Conservation (phyloP, 257 asterid species). For the Nicotiana noctiflora region DNA sequence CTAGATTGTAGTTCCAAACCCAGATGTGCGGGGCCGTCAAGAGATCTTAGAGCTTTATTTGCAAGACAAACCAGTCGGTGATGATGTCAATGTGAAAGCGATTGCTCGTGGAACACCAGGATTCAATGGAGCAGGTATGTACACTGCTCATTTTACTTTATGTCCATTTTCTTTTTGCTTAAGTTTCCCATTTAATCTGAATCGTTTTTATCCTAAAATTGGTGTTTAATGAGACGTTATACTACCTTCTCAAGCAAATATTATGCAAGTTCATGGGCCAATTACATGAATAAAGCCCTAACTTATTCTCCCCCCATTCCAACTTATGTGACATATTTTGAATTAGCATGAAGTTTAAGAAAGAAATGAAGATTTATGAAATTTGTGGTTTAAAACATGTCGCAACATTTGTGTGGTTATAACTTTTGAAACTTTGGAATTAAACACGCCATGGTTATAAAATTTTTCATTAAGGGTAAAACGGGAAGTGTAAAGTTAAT, state of each 20-base stretch:
- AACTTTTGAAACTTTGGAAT: no score
- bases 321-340: no score
- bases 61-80: slow-evolving; percentile 80
- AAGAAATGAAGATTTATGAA: no score
- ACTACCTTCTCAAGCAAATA: background rate
- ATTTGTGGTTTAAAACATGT: no score
- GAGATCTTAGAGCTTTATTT: slow-evolving; percentile 87
- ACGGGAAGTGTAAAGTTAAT: no score
- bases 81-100: slow-evolving; percentile 75
- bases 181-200: background rate
- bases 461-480: no score
- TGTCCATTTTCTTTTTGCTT: background rate
- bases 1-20: slow-evolving; percentile 85
- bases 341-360: no score
- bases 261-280: background rate
- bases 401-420: no score
- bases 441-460: no score
- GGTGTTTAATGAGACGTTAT: background rate
- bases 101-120: slow-evolving; percentile 99
- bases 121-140: slow-evolving; percentile 90
- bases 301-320: background rate
- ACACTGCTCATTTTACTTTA: slow-evolving; percentile 10
- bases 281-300: background rate
- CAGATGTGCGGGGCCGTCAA: slow-evolving; percentile 92
- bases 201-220: background rate